Evolutionary conservation across 2,329 filamentous ascomycete species (phyloP), one percentile per base, ranked within the genome.

Genomic region (Talaromyces sp.): DNA sequence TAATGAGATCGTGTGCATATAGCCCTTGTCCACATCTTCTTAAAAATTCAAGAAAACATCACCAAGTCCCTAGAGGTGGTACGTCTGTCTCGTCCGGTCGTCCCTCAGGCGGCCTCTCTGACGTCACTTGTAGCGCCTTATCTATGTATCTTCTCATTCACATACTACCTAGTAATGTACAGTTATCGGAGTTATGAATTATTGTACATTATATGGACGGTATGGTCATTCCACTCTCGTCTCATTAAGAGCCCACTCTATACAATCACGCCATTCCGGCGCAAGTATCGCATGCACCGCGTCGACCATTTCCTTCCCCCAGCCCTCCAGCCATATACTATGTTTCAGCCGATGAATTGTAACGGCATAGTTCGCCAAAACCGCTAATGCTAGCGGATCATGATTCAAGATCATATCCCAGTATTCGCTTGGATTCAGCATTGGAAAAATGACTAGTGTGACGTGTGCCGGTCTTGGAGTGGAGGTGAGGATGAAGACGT

Each of bases 301-400:
- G 2, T 65, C 58, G 29, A 65, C 47, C 17, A 43, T 62, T 17
- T 65, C 58, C 38, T 56, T 65, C 17, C 64, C 64, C 64, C 58
- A 65, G 38, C 64, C 64, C 29, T 62, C 58, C 13, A 65, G 3
- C 64, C 64, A 65, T 47, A 65, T 58, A 58, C 40, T 61, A 34
- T 58, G 19, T 19, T 40, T 62, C 31, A 58, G 17, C 43, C 59
- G 36, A 10, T 65, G 40, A 43, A 65, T 36, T 6, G 45, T 58
- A 13, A 65, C 64, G 11, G 51, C 64, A 53, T 56, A 65, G n/a
- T 66, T 66, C 1, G 64, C 64, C 13, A 66, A 53, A 17, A 66
- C 49, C 29, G 64, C 64, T 27, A 66, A 27, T 51, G 64, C 64
- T 6, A 66, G 13, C 22, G 64, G 64, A 19, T 66, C 59, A 29